Evolutionary conservation across 208 protist genomes (phyloP), one percentile per base, ranked within the genome.

Genomic region (Acanthamoeba triangularis): DNA sequence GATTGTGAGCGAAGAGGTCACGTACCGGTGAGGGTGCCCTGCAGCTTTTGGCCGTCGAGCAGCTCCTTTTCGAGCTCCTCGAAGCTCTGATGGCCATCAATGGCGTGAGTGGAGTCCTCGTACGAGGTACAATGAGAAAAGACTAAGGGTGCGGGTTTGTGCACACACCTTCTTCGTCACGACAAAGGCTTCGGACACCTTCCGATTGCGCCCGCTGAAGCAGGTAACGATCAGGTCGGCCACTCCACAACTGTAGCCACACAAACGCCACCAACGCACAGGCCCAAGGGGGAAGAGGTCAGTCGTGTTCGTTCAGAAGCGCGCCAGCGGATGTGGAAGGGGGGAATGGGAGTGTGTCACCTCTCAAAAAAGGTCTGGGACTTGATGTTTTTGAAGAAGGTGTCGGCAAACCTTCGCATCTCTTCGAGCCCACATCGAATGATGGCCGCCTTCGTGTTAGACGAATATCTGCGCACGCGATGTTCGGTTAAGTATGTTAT

Each of bases 361-460:
- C 82, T 90, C 54, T 90, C 82, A 20, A 90, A 90, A 49, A 90
- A 90, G 28, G 82, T 90, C 2, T 65, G 52, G 11, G 82, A 23
- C 52, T 56, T 65, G 49, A 90, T 63, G 44, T 63, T 78, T 33
- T 72, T 2, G 82, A 95, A 97, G 59, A 97, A 94, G 25, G 28
- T 41, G 16, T 95, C 54, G 47, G 67, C 56, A 52, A 97, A 97
- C 56, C 72, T 54, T 25, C 63, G 87, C 96, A 97, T 97, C 84
- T 97, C 97, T 33, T 84, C 63, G 37, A 97, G 87, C 10, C 97
- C 97, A 85, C 97, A 97, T 47, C 97, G 95, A 16, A 98, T 97
- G 63, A 98, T 96, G n/a, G 97, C 97, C 3, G 96, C 97, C 93
- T 98, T 98, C 47, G 96, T 96, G 95, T 98, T 98, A 1, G 72